Evolutionary conservation across 805 yeast genomes (phyloP).

Genomic region (Wickerhamiella vanderwaltii): DNA sequence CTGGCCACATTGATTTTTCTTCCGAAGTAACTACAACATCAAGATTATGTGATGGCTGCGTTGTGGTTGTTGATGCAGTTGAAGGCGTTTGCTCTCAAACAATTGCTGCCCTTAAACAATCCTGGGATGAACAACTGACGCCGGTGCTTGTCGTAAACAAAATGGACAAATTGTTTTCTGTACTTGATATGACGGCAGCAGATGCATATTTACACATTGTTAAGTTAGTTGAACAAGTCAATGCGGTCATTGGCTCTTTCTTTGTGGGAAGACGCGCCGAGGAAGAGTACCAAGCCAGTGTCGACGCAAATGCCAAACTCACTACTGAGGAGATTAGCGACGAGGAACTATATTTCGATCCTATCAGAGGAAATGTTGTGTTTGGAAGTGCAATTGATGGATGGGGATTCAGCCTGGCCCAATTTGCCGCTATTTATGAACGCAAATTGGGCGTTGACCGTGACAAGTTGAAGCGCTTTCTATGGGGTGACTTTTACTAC

Average conservation of each 20-base stretch:
- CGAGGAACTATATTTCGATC: slow-evolving; percentile 72
- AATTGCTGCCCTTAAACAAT: slow-evolving; percentile 83
- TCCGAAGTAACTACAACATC: slow-evolving; percentile 95
- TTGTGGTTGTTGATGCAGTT: slow-evolving; percentile 88
- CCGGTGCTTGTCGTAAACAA: slow-evolving; percentile 85
- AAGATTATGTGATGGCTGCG: slow-evolving; percentile 91
- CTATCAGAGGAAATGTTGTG: slow-evolving; percentile 76
- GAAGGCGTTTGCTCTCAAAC: slow-evolving; percentile 99
- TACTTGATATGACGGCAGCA: slow-evolving; percentile 64
- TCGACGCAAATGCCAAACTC: slow-evolving; percentile 36
- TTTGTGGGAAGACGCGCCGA: slow-evolving; percentile 88
- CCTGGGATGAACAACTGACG: slow-evolving; percentile 85
- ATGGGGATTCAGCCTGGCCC: slow-evolving; percentile 91
- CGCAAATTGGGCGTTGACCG: slow-evolving; percentile 75
- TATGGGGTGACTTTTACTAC: slow-evolving; percentile 89
- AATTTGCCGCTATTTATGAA: slow-evolving; percentile 78
- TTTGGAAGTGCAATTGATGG: slow-evolving; percentile 92
- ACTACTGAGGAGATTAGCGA: slow-evolving; percentile 54
- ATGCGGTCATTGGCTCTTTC: slow-evolving; percentile 86
- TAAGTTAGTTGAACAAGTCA: slow-evolving; percentile 80
- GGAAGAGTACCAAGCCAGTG: slow-evolving; percentile 50
- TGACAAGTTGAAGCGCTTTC: slow-evolving; percentile 63
- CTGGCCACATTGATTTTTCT: slow-evolving; percentile 97
- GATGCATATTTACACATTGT: slow-evolving; percentile 78
- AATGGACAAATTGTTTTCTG: slow-evolving; percentile 73